Base-by-base conservation (phyloP, 306 rosid species). In the Dryas drummondii region DNA sequence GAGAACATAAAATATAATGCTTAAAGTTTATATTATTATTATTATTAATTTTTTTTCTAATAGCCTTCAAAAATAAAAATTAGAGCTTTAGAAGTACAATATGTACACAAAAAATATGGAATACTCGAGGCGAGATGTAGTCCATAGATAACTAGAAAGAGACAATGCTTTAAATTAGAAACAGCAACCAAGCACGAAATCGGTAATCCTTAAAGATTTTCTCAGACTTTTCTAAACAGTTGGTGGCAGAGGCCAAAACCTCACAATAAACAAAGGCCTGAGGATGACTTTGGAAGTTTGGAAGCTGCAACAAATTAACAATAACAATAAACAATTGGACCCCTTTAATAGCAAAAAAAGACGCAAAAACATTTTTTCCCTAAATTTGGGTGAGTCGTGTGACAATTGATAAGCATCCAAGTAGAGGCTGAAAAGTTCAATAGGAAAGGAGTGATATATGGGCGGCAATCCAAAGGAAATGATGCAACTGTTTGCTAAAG, bases 381-480 rank as follows among this genome's bases (percentile, higher is more conserved):
- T 53, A 58, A 75, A 72, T 72, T 68, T 45, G 41, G 85, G 83
- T n/a, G 22, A 22, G 22, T 22, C 22, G 22, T 22, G 76, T 62
- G 66, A 52, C 61, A 70, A 70, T 19, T 19, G 56, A 47, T 51
- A 17, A 66, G 52, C 17, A n/a, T 37, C 15, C 66, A 44, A 76
- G 0, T 64, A 60, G 68, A 15, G 61, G 63, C 70, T 22, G 10
- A 66, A 72, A 78, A 72, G 67, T 57, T 15, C n/a, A 81, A 69
- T 7, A 66, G 73, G 72, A 64, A 40, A 5, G 22, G 27, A 37
- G 61, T 6, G 54, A 32, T 56, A 6, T 9, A 17, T 22, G 66
- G 72, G 74, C 82, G 40, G 71, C 73, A 78, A 79, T 79, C 82
- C 87, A 75, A 72, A 78, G 68, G 68, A 83, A 2, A 77, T 76